Evolutionary conservation across 768 basidiomycete genomes (phyloP).

Genomic region (Harrya chromipes): DNA sequence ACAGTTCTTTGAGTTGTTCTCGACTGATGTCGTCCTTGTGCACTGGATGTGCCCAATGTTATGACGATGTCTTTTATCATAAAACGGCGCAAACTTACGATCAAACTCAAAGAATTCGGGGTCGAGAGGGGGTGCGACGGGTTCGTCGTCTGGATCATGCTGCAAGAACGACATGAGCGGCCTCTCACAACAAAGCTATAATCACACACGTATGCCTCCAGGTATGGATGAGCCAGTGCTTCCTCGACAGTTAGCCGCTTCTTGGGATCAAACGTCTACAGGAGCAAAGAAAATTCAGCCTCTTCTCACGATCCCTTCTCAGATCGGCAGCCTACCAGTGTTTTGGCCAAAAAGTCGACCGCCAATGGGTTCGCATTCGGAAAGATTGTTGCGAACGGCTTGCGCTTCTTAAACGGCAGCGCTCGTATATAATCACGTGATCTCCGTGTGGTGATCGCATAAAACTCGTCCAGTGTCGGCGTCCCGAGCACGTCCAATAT

Average conservation of each 20-base stretch:
- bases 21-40: constrained; percentile 96
- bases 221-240: constrained; percentile 91
- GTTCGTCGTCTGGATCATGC: constrained; percentile 98
- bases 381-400: constrained; percentile 80
- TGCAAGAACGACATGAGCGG: constrained; percentile 26
- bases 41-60: constrained; percentile 40
- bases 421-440: constrained; percentile 95
- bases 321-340: constrained; percentile 50
- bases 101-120: constrained; percentile 98
- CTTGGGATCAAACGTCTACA: constrained; percentile 94
- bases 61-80: not conserved
- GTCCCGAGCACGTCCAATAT: constrained; percentile 98
- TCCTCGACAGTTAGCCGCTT: constrained; percentile 94
- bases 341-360: constrained; percentile 76
- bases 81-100: constrained; percentile 44
- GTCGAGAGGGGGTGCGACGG: constrained; percentile 90
- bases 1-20: constrained; percentile 90
- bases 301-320: no score
- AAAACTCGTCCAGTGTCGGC: constrained; percentile 95
- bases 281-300: constrained; percentile 1
- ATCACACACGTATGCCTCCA: constrained; percentile 79
- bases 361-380: constrained; percentile 86
- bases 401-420: constrained; percentile 87
- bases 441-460: constrained; percentile 88
- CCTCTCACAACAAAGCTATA: not conserved